Base-by-base conservation (phyloP, 345 rosid species). In the Jatropha curcas region DNA sequence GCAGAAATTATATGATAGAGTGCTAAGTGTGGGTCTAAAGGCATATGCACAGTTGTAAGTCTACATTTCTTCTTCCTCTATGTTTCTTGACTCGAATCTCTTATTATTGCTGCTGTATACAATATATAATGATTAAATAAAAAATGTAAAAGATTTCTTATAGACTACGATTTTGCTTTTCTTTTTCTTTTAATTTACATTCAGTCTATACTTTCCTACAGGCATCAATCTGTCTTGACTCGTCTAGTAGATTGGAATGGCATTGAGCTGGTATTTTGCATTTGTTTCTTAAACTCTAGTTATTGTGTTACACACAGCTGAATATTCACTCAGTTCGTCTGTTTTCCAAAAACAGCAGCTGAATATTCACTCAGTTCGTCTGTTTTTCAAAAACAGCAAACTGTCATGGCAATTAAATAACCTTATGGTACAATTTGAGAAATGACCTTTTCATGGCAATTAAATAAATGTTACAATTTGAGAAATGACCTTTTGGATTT, bases 21-120 rank as follows among this genome's bases (percentile, higher is more conserved):
- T 51, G 28, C 67, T 83, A 45, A 28, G 71, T 34, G 7, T 65
- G 64, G 86, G 86, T 60, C 81, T 83, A 3, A 74, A 68, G 74
- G 79, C 76, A 80, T 83, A 74, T 75, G 83, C 83, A 9, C 71
- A 74, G 72, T 30, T 71, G 86, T 83, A 80, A 55, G 86, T 74
- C 63, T 60, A 14, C 28, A 22, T 63, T 52, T 28, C 62, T 45
- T 30, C 46, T 22, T 31, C 2, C 2, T 1, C 30, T 34, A 17
- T 3, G 51, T 52, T 37, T 60, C 37, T 27, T 39, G 28, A 62
- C 65, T 8, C 25, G 24, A 60, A 28, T 17, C 46, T 59, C 45
- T 30, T 39, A 48, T 46, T 50, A 24, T 51, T 25, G 1, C 14
- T 22, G n/a, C 7, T 22, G 41, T 62, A 61, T 48, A 5, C n/a